A percentile compares a stretch with the other conserved stretches of the same genome.
These are phyloP conservation scores for Stephania cephalantha DNA, from an alignment of 164 flowering plant species.

Conservation along the genomic window DNA sequence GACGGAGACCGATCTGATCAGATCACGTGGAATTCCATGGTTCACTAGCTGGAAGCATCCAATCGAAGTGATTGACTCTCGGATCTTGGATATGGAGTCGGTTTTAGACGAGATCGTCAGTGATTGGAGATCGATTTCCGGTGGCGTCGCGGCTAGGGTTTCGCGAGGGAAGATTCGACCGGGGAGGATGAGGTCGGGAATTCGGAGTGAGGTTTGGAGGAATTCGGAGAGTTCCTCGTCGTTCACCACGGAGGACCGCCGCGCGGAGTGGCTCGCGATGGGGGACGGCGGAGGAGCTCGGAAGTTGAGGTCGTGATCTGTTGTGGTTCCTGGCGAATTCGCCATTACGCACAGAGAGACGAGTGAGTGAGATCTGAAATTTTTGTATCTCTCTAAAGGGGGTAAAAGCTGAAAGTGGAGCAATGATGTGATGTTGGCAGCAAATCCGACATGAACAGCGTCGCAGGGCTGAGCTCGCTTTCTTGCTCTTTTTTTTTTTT, in stretches of 20 bases:
- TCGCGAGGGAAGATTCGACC: constrained; percentile 56
- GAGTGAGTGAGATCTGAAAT: not conserved
- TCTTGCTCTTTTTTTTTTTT: not conserved
- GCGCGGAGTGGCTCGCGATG: constrained; percentile 35
- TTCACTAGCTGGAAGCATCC: constrained; percentile 80
- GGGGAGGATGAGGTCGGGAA: constrained; percentile 66
- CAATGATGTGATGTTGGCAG: constrained; percentile 24
- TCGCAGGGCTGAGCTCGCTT: constrained; percentile 1
- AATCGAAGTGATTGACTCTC: constrained; percentile 28
- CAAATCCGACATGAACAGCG: constrained; percentile 11
- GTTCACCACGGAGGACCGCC: constrained; percentile 47
- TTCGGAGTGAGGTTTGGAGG: constrained; percentile 50
- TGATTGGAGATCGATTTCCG: constrained; percentile 37
- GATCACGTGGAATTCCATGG: constrained; percentile 44
- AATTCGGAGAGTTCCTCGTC: constrained; percentile 62
- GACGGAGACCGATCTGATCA: constrained; percentile 22
- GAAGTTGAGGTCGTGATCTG: constrained; percentile 36
- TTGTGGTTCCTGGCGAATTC: constrained; percentile 27
- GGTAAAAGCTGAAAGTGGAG: constrained; percentile 1
- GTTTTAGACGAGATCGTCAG: constrained; percentile 14
- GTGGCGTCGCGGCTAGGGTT: constrained; percentile 27
- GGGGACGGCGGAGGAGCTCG: constrained; percentile 98
- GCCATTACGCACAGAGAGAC: constrained; percentile 23
- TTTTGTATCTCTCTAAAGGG: not conserved
- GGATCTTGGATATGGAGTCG: constrained; percentile 15